Conservation (phyloP, 495 filamentous ascomycete genomes). For the Penicillium argentinense region DNA sequence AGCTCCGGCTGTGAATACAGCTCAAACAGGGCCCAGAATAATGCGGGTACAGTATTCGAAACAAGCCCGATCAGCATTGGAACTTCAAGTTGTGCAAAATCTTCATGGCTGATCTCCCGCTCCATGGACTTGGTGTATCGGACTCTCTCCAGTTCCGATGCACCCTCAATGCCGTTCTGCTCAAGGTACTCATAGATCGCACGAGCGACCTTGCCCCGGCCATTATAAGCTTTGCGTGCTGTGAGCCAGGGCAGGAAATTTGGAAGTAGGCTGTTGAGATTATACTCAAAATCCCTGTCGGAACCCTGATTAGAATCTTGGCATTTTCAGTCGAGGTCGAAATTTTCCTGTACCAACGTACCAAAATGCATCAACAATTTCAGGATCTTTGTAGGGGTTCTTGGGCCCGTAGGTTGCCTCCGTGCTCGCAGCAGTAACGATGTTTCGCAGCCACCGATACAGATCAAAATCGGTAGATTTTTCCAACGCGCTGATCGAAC, state of each 20-base stretch:
- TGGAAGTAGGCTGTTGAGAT: constrained; percentile 34
- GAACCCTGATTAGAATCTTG: too few relatives aligned
- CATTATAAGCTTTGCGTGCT: constrained; percentile 40
- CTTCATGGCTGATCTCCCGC: constrained; percentile 32
- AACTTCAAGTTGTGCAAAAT: constrained; percentile 44
- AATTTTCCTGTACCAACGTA: constrained; percentile 16
- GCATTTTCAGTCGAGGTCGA: not conserved
- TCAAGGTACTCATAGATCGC: constrained; percentile 46
- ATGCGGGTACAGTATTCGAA: constrained; percentile 46
- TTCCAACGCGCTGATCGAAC: constrained; percentile 20
- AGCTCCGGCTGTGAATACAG: constrained; percentile 37
- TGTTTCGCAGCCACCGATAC: constrained; percentile 40
- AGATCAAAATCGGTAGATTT: constrained; percentile 17
- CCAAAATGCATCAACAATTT: constrained; percentile 45
- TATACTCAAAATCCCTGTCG: constrained; percentile 43
- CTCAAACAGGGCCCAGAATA: constrained; percentile 48
- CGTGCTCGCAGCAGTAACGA: constrained; percentile 50
- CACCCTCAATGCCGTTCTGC: constrained; percentile 27
- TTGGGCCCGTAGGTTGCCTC: constrained; percentile 47
- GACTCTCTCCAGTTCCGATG: constrained; percentile 29
- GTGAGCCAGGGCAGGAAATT: constrained; percentile 37
- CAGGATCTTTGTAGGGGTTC: constrained; percentile 48
- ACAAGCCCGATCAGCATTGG: constrained; percentile 37
- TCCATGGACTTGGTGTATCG: constrained; percentile 32
- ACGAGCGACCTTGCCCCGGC: constrained; percentile 30